These are phyloP conservation scores for Falciphora oryzae DNA, from an alignment of 2,329 filamentous ascomycete genomes.

Conservation along the genomic window DNA sequence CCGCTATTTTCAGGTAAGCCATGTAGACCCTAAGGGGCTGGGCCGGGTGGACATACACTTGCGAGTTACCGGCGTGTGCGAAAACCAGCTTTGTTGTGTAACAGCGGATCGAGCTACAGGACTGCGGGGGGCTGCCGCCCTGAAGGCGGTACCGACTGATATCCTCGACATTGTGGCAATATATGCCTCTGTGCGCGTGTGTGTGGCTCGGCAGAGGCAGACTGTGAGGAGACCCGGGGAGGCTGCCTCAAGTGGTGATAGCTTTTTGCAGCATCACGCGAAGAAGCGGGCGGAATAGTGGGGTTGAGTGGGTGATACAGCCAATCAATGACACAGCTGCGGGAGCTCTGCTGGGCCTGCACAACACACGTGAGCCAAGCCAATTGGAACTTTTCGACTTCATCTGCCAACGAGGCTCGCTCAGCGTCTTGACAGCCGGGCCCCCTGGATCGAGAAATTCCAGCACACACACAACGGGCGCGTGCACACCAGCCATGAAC, in stretches of 20 bases:
- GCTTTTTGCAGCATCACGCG: not conserved
- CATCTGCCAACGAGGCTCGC: not conserved
- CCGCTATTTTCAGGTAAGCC: conserved; percentile 4
- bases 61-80: not conserved
- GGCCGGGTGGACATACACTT: not conserved
- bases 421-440: not conserved
- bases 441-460: not conserved
- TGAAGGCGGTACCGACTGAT: not conserved
- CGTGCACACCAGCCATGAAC: conserved; percentile 44
- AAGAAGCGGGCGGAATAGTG: not conserved
- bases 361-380: not conserved
- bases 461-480: not conserved
- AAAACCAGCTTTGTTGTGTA: not conserved
- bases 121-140: not conserved
- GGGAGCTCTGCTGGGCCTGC: not conserved
- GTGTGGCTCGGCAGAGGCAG: not conserved
- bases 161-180: not conserved
- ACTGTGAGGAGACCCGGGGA: not conserved
- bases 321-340: not conserved
- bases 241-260: conserved; percentile 6
- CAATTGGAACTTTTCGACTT: conserved; percentile 1
- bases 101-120: not conserved
- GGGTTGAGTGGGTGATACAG: not conserved
- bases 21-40: not conserved
- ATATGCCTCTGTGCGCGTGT: not conserved